Evolutionary conservation across 1,284 basidiomycete genomes (phyloP).

Genomic region (Trichosporon sp.): DNA sequence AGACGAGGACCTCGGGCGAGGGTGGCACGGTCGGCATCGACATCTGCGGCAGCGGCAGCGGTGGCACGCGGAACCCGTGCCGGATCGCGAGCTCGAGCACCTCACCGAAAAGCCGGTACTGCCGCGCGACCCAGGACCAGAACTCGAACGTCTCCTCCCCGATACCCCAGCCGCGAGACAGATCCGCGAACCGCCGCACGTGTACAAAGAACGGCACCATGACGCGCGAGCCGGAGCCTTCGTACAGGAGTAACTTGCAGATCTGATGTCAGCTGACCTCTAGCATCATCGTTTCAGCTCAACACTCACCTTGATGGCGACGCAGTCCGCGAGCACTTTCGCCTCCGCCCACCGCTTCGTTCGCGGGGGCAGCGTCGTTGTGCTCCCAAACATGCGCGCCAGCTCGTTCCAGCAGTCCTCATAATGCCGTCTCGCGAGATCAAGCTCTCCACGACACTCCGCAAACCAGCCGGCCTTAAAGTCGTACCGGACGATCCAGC

Average conservation of each 20-base stretch:
- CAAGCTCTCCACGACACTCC: slow-evolving; percentile 86
- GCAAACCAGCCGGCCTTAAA: slow-evolving; percentile 97
- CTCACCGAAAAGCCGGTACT: slow-evolving; percentile 89
- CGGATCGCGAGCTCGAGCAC: slow-evolving; percentile 77
- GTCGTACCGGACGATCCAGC: slow-evolving; percentile 95
- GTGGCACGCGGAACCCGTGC: slow-evolving; percentile 57
- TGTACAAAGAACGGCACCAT: slow-evolving; percentile 80
- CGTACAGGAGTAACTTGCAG: slow-evolving; percentile 83
- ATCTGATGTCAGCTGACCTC: slow-evolving; percentile 61
- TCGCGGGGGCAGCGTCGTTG: slow-evolving; percentile 79
- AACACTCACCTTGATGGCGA: slow-evolving; percentile 73
- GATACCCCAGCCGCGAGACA: slow-evolving; percentile 92
- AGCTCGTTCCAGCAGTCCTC: slow-evolving; percentile 84
- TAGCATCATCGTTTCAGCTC: too few species aligned
- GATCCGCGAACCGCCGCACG: slow-evolving; percentile 78
- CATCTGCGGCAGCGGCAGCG: slow-evolving; percentile 24
- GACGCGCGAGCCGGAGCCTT: slow-evolving; percentile 74
- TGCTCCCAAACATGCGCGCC: slow-evolving; percentile 81
- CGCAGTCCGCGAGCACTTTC: slow-evolving; percentile 90
- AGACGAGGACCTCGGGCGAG: slow-evolving; percentile 50
- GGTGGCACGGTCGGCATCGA: slow-evolving; percentile 35
- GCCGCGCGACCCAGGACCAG: slow-evolving; percentile 93
- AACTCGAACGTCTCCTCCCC: slow-evolving; percentile 96
- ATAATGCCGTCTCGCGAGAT: slow-evolving; percentile 88
- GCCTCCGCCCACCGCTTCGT: slow-evolving; percentile 99